phyloP scores from a whole-genome alignment of 129 eudicot genomes.

The Flaveria robusta region DNA sequence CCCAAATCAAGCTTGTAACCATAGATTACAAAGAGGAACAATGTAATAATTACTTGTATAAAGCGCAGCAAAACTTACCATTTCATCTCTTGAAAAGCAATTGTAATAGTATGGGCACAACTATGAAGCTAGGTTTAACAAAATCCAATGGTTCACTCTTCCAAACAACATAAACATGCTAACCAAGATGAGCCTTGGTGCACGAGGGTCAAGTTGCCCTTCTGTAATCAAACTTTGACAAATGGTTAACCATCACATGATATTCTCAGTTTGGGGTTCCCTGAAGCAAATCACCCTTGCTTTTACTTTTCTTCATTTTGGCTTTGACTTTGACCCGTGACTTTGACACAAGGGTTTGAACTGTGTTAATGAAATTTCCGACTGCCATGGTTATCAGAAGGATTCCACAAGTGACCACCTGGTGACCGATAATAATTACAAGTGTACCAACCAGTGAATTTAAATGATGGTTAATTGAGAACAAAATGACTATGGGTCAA shows the following conservation, averaged over 20 bases:
- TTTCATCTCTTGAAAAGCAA: not conserved
- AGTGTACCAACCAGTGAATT: not conserved
- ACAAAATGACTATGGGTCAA: not conserved
- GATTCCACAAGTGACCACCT: conserved; percentile 81
- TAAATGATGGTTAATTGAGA: not conserved
- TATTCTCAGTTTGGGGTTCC: conserved; percentile 21
- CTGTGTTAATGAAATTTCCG: conserved; percentile 82
- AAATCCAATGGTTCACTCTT: conserved; percentile 23
- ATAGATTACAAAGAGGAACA: not conserved
- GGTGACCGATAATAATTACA: conserved; percentile 10
- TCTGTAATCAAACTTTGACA: not conserved
- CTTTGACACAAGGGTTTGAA: conserved; percentile 73
- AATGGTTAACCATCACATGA: conserved; percentile 12
- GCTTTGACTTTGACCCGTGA: conserved; percentile 88
- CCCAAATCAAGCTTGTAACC: not conserved
- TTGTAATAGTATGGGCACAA: not conserved
- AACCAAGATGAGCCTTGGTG: conserved; percentile 12
- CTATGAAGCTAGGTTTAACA: conserved; percentile 24
- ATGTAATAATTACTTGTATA: not conserved
- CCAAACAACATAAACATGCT: conserved; percentile 10
- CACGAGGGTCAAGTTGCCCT: not conserved
- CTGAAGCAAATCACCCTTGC: conserved; percentile 50
- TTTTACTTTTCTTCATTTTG: conserved; percentile 68
- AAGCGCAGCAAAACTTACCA: not conserved
- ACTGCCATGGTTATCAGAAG: conserved; percentile 89